A percentile compares a stretch with the other conserved stretches of the same genome.
Conservation (phyloP, 768 basidiomycete genomes). For the Tulasnella sp. region DNA sequence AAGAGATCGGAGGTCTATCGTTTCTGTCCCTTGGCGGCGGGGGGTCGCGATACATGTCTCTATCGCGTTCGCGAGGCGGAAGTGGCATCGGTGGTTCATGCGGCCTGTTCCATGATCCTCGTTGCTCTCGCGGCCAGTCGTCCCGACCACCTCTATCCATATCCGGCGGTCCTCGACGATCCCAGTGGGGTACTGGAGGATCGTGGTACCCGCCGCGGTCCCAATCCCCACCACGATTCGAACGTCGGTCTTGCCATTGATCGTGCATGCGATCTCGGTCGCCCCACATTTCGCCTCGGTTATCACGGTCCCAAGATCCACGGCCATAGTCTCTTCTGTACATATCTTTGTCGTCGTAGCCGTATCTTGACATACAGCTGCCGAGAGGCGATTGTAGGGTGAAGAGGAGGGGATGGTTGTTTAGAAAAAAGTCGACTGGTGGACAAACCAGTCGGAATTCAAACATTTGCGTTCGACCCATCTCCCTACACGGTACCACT, state of each 20-base stretch:
- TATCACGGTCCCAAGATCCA: neutral
- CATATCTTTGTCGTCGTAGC: conserved; percentile 4
- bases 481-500: neutral
- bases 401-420: conserved; percentile 2
- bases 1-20: neutral
- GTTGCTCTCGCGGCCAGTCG: neutral
- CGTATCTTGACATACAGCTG: conserved; percentile 28
- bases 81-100: neutral
- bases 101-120: neutral
- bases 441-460: neutral
- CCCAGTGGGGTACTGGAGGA: neutral
- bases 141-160: neutral
- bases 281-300: neutral
- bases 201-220: neutral
- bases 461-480: neutral
- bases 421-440: conserved; percentile 2
- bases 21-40: neutral
- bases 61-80: neutral
- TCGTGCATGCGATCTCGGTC: neutral
- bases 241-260: neutral
- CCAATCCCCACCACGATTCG: neutral
- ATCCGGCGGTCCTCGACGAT: neutral
- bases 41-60: neutral
- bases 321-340: conserved; percentile 5
- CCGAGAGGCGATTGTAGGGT: conserved; percentile 35